Evolutionary conservation across 495 filamentous ascomycete genomes (phyloP).

Genomic region (Aspergillus ostianus): DNA sequence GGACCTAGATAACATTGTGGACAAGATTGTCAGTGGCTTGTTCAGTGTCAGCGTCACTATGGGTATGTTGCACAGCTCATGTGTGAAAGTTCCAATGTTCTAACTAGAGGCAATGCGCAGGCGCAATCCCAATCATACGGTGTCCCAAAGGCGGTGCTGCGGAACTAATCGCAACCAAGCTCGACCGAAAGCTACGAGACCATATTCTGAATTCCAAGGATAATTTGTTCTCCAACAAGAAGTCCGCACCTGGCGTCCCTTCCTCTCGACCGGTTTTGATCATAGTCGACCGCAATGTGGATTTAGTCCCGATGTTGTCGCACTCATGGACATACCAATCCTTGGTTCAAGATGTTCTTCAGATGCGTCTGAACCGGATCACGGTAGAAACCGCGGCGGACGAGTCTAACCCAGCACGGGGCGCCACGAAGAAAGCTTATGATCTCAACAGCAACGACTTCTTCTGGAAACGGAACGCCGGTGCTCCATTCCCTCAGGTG

Average conservation of each 20-base stretch:
- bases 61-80: constrained; percentile 53
- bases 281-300: constrained; percentile 91
- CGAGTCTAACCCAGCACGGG: constrained; percentile 67
- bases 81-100: neutral
- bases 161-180: constrained; percentile 88
- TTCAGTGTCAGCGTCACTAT: constrained; percentile 97
- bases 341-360: constrained; percentile 89
- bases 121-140: constrained; percentile 88
- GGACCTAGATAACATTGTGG: constrained; percentile 79
- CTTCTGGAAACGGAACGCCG: constrained; percentile 96
- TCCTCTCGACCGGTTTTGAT: constrained; percentile 79
- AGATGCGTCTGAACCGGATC: constrained; percentile 95
- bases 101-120: constrained; percentile 34
- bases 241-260: constrained; percentile 56
- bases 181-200: constrained; percentile 93
- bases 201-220: constrained; percentile 97
- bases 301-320: constrained; percentile 96
- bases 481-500: constrained; percentile 90
- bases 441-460: constrained; percentile 90
- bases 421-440: constrained; percentile 77
- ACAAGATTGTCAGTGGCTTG: constrained; percentile 88
- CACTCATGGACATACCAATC: constrained; percentile 99
- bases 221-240: constrained; percentile 74
- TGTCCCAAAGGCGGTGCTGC: constrained; percentile 90
- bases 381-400: constrained; percentile 82